Evolutionary conservation across 805 yeast species (phyloP).

Genomic region (Wickerhamomyces sydowiorum): DNA sequence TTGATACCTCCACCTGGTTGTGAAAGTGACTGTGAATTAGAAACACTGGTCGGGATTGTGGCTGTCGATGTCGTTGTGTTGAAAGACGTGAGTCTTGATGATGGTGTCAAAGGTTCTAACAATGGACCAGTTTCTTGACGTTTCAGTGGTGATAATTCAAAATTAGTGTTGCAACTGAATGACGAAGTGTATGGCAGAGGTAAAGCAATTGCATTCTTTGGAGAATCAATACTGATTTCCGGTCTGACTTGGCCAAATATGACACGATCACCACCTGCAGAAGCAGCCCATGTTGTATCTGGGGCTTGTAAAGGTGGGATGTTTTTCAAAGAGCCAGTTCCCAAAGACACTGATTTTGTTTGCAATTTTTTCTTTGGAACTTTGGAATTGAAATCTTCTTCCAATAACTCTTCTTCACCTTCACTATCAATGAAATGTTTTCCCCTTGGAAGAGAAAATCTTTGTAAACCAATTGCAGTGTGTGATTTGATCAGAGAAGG

Average conservation of each 20-base stretch:
- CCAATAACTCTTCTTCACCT: conserved; percentile 6
- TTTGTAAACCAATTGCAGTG: conserved; percentile 23
- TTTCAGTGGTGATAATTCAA: conserved; percentile 57
- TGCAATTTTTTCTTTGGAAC: conserved; percentile 19
- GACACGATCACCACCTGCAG: conserved; percentile 33
- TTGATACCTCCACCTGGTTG: neutral
- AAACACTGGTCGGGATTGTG: conserved; percentile 2
- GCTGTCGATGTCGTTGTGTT: neutral
- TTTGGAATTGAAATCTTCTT: conserved; percentile 8
- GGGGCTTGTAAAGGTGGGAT: conserved; percentile 36
- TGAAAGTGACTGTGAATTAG: conserved; percentile 2
- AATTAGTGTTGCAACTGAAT: conserved; percentile 58
- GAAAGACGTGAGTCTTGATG: conserved; percentile 20
- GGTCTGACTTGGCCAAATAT: conserved; percentile 24
- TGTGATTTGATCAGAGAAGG: conserved; percentile 20
- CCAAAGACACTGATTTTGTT: conserved; percentile 7
- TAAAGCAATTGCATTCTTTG: conserved; percentile 13
- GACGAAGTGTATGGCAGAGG: conserved; percentile 51
- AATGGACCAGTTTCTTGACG: conserved; percentile 59
- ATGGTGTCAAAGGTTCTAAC: conserved; percentile 60
- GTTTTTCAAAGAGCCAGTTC: conserved; percentile 14
- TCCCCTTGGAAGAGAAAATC: conserved; percentile 8
- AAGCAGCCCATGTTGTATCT: conserved; percentile 34
- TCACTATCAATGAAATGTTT: conserved; percentile 5
- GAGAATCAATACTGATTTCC: conserved; percentile 7